These are phyloP conservation scores for Auricularia auricula-judae DNA, from an alignment of 768 basidiomycete species.

Conservation along the genomic window DNA sequence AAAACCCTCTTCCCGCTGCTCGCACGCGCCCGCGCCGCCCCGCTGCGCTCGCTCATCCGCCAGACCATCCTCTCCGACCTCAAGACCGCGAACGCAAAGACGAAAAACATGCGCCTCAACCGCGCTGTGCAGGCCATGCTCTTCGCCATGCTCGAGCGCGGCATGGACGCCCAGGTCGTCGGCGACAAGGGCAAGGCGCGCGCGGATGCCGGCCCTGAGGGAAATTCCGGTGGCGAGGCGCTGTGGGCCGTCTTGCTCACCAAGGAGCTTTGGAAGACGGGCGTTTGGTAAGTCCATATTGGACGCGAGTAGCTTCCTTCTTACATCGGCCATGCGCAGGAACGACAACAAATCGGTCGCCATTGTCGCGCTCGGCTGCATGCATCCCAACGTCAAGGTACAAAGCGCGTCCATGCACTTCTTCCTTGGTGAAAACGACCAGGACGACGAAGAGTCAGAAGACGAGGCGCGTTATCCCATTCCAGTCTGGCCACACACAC, in stretches of 20 bases:
- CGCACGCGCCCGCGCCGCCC: constrained; percentile 81
- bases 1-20: constrained; percentile 90
- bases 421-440: constrained; percentile 81
- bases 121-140: constrained; percentile 91
- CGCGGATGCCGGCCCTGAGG: constrained; percentile 27
- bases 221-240: constrained; percentile 59
- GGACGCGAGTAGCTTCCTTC: background rate
- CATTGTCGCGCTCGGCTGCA: constrained; percentile 83
- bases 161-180: constrained; percentile 69
- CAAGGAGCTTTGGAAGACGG: constrained; percentile 89
- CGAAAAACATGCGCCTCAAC: constrained; percentile 93
- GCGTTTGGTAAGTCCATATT: constrained; percentile 48
- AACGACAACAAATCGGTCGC: constrained; percentile 86
- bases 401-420: constrained; percentile 92
- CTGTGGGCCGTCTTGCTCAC: constrained; percentile 96
- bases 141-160: constrained; percentile 91
- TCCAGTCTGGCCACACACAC: constrained; percentile 7
- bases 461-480: constrained; percentile 34
- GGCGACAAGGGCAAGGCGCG: constrained; percentile 77
- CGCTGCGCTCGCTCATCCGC: constrained; percentile 76
- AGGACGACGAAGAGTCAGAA: constrained; percentile 63
- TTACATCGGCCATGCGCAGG: constrained; percentile 30
- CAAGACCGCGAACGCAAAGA: constrained; percentile 73
- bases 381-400: constrained; percentile 88
- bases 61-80: constrained; percentile 92